Percentiles rank a stretch among this genome's conserved stretches.
phyloP scores from a whole-genome alignment of 2,329 filamentous ascomycete genomes.

The Fusarium armeniacum region DNA sequence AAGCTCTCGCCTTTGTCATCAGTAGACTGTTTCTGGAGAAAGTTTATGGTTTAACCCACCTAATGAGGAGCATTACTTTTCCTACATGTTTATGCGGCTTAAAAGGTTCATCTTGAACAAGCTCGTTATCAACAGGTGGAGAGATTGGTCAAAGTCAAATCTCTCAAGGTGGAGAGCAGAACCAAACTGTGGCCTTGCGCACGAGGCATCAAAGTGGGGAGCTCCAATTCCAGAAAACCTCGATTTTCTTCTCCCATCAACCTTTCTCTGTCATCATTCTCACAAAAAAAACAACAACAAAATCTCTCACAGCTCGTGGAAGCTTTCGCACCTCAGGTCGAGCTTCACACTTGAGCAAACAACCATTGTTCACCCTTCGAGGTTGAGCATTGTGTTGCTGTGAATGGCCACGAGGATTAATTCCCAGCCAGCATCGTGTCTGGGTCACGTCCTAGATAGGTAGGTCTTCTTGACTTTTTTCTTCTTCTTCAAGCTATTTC shows the following conservation, averaged over 20 bases:
- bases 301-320: constrained; percentile 24
- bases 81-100: not conserved
- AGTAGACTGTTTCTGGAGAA: not conserved
- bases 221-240: constrained; percentile 49
- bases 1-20: not conserved
- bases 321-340: constrained; percentile 30
- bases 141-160: constrained; percentile 2
- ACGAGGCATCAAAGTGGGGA: constrained; percentile 52
- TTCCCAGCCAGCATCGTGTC: constrained; percentile 44
- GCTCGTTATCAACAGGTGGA: not conserved
- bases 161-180: not conserved
- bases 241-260: constrained; percentile 32
- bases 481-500: not conserved
- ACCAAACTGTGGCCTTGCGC: constrained; percentile 46
- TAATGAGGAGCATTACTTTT: not conserved
- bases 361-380: constrained; percentile 38
- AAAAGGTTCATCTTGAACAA: not conserved
- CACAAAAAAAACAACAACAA: constrained; percentile 28
- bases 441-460: constrained; percentile 53
- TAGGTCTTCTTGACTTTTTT: constrained; percentile 39
- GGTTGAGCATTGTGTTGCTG: constrained; percentile 41
- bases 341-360: constrained; percentile 39
- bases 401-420: constrained; percentile 49
- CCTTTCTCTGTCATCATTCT: constrained; percentile 38
- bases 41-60: not conserved